Base-by-base conservation (phyloP, 2,329 filamentous ascomycete species). In the Cytospora paraplurivora region DNA sequence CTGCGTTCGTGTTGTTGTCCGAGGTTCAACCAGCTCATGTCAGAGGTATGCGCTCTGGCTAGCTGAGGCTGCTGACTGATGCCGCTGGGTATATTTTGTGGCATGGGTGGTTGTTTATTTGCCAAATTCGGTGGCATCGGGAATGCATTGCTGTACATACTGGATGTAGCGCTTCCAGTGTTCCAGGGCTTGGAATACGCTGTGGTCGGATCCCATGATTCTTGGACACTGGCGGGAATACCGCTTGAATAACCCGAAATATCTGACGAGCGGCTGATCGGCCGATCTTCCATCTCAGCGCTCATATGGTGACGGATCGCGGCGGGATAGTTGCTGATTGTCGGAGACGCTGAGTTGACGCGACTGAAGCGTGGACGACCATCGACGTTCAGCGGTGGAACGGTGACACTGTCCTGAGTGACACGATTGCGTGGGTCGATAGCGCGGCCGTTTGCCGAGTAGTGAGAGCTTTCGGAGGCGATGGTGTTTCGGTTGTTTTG, bases 21-120 rank as follows among this genome's bases (percentile, higher is more conserved):
- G 19, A 93, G 80, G 71, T 93, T 92, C 67, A 93, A 76, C 90
- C 90, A 93, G 76, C 88, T 91, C 88, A 93, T 91, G 73, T 93
- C 90, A 57, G 82, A 82, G 7, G 78, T 78, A 33, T 79, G 73
- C 55, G 83, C 79, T 75, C 77, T 81, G 27, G 77, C 74, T 35
- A 85, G 76, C 69, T 83, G 82, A 19, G 81, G 81, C 68, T 83
- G 81, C 58, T 74, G 76, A 71, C 78, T 82, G 63, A 81, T 72
- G 51, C 74, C 77, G n/a, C 70, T 72, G 7, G 71, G 70, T 60
- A 62, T 65, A 68, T 62, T 62, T 69, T 65, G 71, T 63, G 71
- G 74, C 47, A 72, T 69, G 19, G 73, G 69, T n/a, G 73, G 70
- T 37, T 49, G 21, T 15, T 59, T 44, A 2, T 34, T 49, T 32